Conservation (phyloP, 257 asterid genomes). For the Penstemon newberryi region DNA sequence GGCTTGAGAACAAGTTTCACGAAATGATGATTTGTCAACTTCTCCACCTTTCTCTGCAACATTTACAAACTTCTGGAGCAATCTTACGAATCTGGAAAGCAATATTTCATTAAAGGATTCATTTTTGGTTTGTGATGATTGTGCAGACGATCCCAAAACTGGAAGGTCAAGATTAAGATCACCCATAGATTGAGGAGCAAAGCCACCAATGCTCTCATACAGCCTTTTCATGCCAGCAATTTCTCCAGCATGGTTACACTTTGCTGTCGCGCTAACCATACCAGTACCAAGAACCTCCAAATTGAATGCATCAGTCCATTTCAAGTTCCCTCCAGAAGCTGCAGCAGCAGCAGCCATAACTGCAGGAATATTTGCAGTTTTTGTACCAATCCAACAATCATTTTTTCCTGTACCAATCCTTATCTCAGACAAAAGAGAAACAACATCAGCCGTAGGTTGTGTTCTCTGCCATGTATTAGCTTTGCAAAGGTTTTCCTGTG, state of each 20-base stretch:
- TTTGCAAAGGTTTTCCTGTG: constrained; percentile 88
- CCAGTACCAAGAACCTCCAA: constrained; percentile 98
- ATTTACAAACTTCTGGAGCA: constrained; percentile 87
- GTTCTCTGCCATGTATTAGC: constrained; percentile 95
- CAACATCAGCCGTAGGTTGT: constrained; percentile 92
- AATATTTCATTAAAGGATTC: constrained; percentile 78
- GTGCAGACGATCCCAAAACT: constrained; percentile 42
- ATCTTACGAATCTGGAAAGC: constrained; percentile 68
- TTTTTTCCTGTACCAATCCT: constrained; percentile 95
- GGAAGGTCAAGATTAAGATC: constrained; percentile 59
- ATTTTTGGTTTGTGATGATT: constrained; percentile 47
- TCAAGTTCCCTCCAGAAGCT: constrained; percentile 94
- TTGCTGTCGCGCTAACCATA: constrained; percentile 90
- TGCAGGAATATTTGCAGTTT: constrained; percentile 80
- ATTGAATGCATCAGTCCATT: constrained; percentile 84
- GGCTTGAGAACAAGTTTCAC: constrained; percentile 94
- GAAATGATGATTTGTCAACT: constrained; percentile 83
- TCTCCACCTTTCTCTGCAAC: constrained; percentile 86
- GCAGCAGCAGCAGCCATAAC: constrained; percentile 99
- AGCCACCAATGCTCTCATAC: constrained; percentile 83
- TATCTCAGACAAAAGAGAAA: constrained; percentile 93
- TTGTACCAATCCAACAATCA: constrained; percentile 92
- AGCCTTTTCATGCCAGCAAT: constrained; percentile 97
- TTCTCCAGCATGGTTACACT: constrained; percentile 99
- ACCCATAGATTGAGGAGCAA: constrained; percentile 40